Conservation (phyloP, 345 rosid genomes). For the Viola odorata region DNA sequence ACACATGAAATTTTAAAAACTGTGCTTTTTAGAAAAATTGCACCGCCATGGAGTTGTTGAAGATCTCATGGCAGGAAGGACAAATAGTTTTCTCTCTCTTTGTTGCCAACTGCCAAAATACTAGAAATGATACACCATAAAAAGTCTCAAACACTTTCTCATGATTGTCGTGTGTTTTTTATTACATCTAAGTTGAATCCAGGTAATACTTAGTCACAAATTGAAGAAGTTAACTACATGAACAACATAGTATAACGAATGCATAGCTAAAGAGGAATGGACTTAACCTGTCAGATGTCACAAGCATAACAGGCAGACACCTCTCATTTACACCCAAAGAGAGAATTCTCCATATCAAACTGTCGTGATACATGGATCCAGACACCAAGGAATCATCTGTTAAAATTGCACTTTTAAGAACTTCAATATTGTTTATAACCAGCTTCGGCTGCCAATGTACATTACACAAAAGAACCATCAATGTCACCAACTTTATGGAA, state of each 20-base stretch:
- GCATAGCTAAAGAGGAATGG: conserved; percentile 6
- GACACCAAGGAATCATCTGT: conserved; percentile 54
- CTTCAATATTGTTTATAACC: conserved; percentile 87
- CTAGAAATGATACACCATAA: too few relatives aligned
- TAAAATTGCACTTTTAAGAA: conserved; percentile 61
- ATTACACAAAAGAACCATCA: conserved; percentile 11
- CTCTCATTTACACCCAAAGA: conserved; percentile 79
- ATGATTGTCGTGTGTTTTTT: background rate
- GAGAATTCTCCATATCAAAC: conserved; percentile 83
- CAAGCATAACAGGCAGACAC: conserved; percentile 69
- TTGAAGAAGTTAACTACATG: background rate
- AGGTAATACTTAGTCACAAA: background rate
- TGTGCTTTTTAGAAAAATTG: too few relatives aligned
- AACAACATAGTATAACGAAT: background rate
- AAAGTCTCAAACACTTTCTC: background rate
- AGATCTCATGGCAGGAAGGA: too few relatives aligned
- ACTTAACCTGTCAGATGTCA: conserved; percentile 79
- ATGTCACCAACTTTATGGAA: background rate
- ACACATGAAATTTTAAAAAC: too few relatives aligned
- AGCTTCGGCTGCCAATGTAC: conserved; percentile 79
- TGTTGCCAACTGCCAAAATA: too few relatives aligned
- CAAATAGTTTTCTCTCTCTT: too few relatives aligned
- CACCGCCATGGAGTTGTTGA: too few relatives aligned
- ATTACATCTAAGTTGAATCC: background rate
- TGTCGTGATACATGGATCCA: conserved; percentile 82